Conservation (phyloP, 768 basidiomycete species). For the Lyophyllum decastes region DNA sequence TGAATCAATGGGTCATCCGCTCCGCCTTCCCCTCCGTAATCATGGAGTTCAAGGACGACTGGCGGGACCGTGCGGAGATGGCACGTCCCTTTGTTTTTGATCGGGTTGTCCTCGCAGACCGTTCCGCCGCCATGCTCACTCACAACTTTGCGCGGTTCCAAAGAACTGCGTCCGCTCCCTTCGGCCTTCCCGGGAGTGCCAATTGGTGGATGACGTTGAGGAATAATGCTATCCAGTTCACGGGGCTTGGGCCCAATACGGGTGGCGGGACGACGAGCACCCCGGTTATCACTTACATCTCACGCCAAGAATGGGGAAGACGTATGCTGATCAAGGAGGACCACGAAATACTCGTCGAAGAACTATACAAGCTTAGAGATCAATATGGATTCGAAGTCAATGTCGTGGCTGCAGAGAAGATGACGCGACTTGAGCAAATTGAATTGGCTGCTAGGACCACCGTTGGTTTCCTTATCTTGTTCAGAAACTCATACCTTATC, state of each 20-base stretch:
- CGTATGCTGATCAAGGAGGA: constrained; percentile 76
- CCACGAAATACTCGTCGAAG: constrained; percentile 78
- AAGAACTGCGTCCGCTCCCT: constrained; percentile 75
- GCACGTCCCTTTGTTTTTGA: constrained; percentile 77
- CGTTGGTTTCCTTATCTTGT: constrained; percentile 36
- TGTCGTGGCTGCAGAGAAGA: constrained; percentile 80
- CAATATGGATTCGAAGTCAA: constrained; percentile 85
- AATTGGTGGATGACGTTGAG: constrained; percentile 87
- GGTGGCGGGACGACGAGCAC: constrained; percentile 48
- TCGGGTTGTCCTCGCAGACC: constrained; percentile 86
- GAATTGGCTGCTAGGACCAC: constrained; percentile 82
- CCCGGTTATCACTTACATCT: constrained; percentile 92
- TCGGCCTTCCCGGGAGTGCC: constrained; percentile 69
- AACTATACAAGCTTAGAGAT: constrained; percentile 69
- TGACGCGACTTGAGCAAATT: constrained; percentile 81
- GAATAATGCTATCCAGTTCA: constrained; percentile 70
- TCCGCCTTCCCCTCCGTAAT: constrained; percentile 78
- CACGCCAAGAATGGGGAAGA: constrained; percentile 85
- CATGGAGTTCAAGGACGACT: constrained; percentile 83
- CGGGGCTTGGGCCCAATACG: constrained; percentile 51
- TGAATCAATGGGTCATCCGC: constrained; percentile 88
- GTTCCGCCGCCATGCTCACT: constrained; percentile 80
- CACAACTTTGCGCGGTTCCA: constrained; percentile 67
- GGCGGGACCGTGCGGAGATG: constrained; percentile 75
- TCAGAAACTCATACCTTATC: not conserved